phyloP scores from a whole-genome alignment of 306 rosid species.

The Prunus fruticosa region DNA sequence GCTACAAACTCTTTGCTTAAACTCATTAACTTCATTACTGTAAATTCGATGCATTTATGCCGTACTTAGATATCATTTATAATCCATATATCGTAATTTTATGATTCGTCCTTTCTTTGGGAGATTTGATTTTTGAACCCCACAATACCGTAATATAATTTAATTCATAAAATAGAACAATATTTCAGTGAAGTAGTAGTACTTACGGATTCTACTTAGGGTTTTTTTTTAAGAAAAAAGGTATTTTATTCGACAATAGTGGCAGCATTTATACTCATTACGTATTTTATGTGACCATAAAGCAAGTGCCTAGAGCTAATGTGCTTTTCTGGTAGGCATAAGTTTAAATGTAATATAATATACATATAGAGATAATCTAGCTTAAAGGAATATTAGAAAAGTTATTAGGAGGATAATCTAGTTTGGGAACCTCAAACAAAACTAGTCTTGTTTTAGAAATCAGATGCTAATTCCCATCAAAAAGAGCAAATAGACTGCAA shows the following conservation, averaged over 20 bases:
- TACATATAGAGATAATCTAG: conserved; percentile 14
- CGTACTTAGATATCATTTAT: too few species aligned
- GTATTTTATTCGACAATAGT: neutral
- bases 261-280: neutral
- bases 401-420: conserved; percentile 10
- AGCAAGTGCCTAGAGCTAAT: conserved; percentile 2
- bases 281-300: conserved; percentile 1
- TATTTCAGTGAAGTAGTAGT: neutral
- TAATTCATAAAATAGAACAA: conserved; percentile 1
- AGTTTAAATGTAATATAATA: conserved; percentile 10
- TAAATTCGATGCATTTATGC: too few species aligned
- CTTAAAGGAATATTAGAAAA: conserved; percentile 22
- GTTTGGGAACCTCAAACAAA: conserved; percentile 5
- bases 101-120: too few species aligned
- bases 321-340: conserved; percentile 4
- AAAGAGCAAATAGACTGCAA: conserved; percentile 14
- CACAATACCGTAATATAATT: neutral
- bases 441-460: neutral
- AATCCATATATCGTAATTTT: too few species aligned
- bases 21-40: too few species aligned
- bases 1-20: too few species aligned
- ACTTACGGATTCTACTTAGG: neutral
- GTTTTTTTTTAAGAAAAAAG: too few species aligned
- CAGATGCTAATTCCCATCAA: conserved; percentile 25
- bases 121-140: too few species aligned